Conservation (phyloP, 2,329 filamentous ascomycete genomes). For the Plenodomus lindquistii region DNA sequence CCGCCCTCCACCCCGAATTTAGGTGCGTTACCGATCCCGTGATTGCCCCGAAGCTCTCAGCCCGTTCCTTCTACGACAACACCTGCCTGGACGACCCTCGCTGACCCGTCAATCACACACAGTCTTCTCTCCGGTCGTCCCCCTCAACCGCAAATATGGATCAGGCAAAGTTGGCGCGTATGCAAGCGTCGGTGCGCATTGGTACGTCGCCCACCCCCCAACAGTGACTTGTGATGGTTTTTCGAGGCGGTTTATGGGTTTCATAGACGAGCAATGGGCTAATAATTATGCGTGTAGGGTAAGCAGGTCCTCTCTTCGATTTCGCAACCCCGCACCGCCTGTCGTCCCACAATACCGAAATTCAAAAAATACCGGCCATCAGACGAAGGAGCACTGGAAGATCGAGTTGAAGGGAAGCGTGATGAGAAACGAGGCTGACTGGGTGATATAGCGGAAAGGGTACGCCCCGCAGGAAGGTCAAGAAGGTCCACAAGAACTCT, state of each 20-base stretch:
- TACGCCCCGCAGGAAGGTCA: constrained; percentile 95
- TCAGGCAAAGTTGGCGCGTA: constrained; percentile 51
- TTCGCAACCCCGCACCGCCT: constrained; percentile 22
- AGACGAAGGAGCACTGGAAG: neutral
- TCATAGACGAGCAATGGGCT: constrained; percentile 20
- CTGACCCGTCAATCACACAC: constrained; percentile 19
- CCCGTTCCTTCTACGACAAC: constrained; percentile 10
- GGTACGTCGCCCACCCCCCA: constrained; percentile 38
- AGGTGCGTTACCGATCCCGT: constrained; percentile 26
- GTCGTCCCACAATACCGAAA: constrained; percentile 8
- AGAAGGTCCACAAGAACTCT: constrained; percentile 92
- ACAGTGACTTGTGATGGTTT: constrained; percentile 1
- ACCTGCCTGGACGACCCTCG: constrained; percentile 5
- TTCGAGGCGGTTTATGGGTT: constrained; percentile 4
- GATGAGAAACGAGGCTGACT: constrained; percentile 28
- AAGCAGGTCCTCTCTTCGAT: constrained; percentile 29
- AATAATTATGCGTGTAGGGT: constrained; percentile 32
- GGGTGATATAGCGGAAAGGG: constrained; percentile 78
- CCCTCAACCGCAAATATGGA: constrained; percentile 48
- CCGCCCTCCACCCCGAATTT: constrained; percentile 30
- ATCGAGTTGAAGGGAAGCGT: neutral
- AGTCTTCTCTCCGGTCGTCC: constrained; percentile 23
- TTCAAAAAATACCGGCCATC: neutral
- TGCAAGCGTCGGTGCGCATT: constrained; percentile 51
- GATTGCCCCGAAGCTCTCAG: constrained; percentile 8